These are phyloP conservation scores for Aureoboletus auriporus DNA, from an alignment of 768 basidiomycete genomes.

Conservation along the genomic window DNA sequence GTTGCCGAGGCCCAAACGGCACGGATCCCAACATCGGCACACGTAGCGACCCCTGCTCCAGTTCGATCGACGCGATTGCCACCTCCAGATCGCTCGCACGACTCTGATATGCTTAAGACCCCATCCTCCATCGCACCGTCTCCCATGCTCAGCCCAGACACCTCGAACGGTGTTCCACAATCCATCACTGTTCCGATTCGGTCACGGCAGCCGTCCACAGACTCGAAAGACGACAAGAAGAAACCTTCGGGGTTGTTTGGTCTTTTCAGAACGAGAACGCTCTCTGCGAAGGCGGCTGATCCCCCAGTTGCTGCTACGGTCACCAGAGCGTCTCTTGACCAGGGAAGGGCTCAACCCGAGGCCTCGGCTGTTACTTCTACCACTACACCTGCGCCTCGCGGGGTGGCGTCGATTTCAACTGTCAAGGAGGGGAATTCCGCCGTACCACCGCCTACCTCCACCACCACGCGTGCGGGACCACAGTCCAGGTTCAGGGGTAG, in stretches of 20 bases:
- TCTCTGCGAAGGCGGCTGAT: conserved; percentile 28
- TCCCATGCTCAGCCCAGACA: conserved; percentile 39
- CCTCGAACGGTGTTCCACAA: conserved; percentile 4
- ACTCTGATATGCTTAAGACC: conserved; percentile 53
- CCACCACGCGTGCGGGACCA: conserved; percentile 6
- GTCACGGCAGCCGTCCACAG: conserved; percentile 24
- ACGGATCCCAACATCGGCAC: conserved; percentile 28
- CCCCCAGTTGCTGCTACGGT: conserved; percentile 18
- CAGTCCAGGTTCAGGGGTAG: conserved; percentile 17
- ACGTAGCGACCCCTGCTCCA: conserved; percentile 30
- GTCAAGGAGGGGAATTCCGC: conserved; percentile 15
- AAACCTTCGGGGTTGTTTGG: conserved; percentile 27
- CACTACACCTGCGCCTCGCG: conserved; percentile 10
- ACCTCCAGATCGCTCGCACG: conserved; percentile 35
- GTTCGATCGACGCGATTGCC: conserved; percentile 19
- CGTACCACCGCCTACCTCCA: conserved; percentile 1
- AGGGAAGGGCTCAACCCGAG: conserved; percentile 14
- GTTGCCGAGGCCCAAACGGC: conserved; percentile 15
- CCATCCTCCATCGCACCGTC: conserved; percentile 60
- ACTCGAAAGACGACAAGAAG: conserved; percentile 33
- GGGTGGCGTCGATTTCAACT: conserved; percentile 6
- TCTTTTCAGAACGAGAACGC: conserved; percentile 29
- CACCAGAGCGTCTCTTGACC: conserved; percentile 18
- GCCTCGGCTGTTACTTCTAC: neutral
- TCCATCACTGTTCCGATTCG: conserved; percentile 16